Conservation (phyloP, 108 stramenopile genomes). For the Stephanodiscus minutulus region DNA sequence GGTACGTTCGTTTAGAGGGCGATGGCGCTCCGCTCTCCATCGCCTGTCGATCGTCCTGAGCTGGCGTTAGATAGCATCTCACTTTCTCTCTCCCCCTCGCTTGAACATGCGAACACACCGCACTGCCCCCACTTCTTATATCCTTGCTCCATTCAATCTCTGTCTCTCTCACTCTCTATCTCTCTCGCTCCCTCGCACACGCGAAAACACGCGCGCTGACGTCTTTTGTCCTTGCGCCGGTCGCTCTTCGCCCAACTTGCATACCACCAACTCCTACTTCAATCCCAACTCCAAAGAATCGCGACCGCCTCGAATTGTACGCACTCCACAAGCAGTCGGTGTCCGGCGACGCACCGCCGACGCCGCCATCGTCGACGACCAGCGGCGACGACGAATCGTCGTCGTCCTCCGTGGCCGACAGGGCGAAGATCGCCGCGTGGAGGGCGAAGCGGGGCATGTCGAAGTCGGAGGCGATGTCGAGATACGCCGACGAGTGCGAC, state of each 20-base stretch:
- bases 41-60: slow-evolving; percentile 2
- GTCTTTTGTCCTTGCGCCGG: slow-evolving; percentile 8
- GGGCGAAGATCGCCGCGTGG: slow-evolving; percentile 84
- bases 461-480: slow-evolving; percentile 69
- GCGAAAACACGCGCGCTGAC: no score
- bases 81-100: background rate
- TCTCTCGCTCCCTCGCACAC: background rate
- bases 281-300: slow-evolving; percentile 49
- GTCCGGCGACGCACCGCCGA: slow-evolving; percentile 70
- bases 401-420: slow-evolving; percentile 64
- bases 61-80: background rate
- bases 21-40: no score
- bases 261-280: background rate
- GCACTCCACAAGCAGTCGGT: slow-evolving; percentile 91
- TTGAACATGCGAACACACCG: no score
- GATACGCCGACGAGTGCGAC: slow-evolving; percentile 80
- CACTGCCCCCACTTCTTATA: background rate
- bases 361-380: slow-evolving; percentile 33
- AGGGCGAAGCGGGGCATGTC: slow-evolving; percentile 62
- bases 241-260: background rate
- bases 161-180: background rate
- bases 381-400: slow-evolving; percentile 10
- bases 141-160: slow-evolving; percentile 2
- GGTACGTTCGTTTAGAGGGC: slow-evolving; percentile 42
- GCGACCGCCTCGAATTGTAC: slow-evolving; percentile 85